phyloP scores from a whole-genome alignment of 2,329 filamentous ascomycete genomes.

The Pseudodiploospora longispora region DNA sequence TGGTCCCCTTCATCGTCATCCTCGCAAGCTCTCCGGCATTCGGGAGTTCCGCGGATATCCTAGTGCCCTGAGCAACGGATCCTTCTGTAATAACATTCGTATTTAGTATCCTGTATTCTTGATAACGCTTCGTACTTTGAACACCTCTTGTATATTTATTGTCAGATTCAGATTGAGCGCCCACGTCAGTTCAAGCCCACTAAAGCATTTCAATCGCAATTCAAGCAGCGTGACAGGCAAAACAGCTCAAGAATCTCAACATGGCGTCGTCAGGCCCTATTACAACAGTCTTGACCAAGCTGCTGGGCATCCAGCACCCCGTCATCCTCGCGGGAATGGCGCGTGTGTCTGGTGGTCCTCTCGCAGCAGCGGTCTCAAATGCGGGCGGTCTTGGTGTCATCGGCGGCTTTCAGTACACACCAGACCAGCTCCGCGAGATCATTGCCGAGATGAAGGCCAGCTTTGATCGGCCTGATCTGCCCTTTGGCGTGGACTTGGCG shows the following conservation, averaged over 20 bases:
- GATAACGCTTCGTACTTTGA: too few relatives aligned
- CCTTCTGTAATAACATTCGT: too few relatives aligned
- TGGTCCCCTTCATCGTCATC: not conserved
- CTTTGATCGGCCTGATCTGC: conserved; percentile 57
- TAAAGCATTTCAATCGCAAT: not conserved
- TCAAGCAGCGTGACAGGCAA: not conserved
- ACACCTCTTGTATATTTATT: too few relatives aligned
- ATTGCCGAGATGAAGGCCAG: conserved; percentile 78
- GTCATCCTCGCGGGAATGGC: conserved; percentile 94
- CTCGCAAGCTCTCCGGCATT: too few relatives aligned
- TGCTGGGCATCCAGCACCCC: conserved; percentile 79
- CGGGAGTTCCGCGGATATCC: too few relatives aligned
- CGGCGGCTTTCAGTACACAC: conserved; percentile 64
- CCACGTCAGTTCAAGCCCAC: not conserved
- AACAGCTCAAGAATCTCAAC: not conserved
- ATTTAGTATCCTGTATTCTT: too few relatives aligned
- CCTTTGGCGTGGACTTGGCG: conserved; percentile 87
- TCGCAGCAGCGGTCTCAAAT: conserved; percentile 82
- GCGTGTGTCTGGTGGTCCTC: conserved; percentile 65
- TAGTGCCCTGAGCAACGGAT: too few relatives aligned
- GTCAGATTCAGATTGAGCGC: not conserved
- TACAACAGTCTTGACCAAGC: conserved; percentile 66
- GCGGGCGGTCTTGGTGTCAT: conserved; percentile 77
- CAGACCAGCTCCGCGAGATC: conserved; percentile 66
- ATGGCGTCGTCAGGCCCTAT: conserved; percentile 48